These are phyloP conservation scores for Vickermania ingenoplastis DNA, from an alignment of 208 protist species.

Conservation along the genomic window DNA sequence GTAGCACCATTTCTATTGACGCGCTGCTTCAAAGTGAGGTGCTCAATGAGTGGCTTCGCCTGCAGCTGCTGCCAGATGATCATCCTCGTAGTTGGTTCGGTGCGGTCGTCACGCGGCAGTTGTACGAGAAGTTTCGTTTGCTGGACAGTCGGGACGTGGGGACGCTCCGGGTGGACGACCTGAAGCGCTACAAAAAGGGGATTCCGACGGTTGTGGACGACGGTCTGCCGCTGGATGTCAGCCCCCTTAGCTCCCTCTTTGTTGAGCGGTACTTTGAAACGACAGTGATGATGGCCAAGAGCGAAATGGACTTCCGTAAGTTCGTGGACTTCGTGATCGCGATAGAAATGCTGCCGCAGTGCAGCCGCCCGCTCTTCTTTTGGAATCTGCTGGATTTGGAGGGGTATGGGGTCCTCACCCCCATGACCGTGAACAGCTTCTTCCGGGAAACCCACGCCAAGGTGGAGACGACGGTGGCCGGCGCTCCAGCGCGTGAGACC, in stretches of 20 bases:
- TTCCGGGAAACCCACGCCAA: constrained; percentile 84
- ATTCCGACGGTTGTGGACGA: constrained; percentile 80
- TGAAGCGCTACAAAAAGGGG: constrained; percentile 80
- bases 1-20: constrained; percentile 70
- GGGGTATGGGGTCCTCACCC: constrained; percentile 49
- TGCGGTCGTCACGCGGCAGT: constrained; percentile 49
- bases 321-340: constrained; percentile 91
- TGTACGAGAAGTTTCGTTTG: constrained; percentile 83
- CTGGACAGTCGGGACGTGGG: constrained; percentile 77
- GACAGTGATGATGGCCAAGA: constrained; percentile 71
- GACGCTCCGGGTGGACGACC: constrained; percentile 69
- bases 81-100: constrained; percentile 79
- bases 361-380: constrained; percentile 70
- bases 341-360: constrained; percentile 73
- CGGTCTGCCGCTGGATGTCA: constrained; percentile 52
- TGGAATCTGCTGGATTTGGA: constrained; percentile 87
- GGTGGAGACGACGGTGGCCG: constrained; percentile 46
- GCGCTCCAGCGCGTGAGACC: constrained; percentile 54
- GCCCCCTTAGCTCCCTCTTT: constrained; percentile 75
- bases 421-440: constrained; percentile 76
- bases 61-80: constrained; percentile 76
- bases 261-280: constrained; percentile 89
- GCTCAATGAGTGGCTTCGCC: constrained; percentile 83
- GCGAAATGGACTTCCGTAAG: constrained; percentile 88
- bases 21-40: constrained; percentile 63